phyloP scores from a whole-genome alignment of 2,329 filamentous ascomycete genomes.

The Cryphonectria radicalis region DNA sequence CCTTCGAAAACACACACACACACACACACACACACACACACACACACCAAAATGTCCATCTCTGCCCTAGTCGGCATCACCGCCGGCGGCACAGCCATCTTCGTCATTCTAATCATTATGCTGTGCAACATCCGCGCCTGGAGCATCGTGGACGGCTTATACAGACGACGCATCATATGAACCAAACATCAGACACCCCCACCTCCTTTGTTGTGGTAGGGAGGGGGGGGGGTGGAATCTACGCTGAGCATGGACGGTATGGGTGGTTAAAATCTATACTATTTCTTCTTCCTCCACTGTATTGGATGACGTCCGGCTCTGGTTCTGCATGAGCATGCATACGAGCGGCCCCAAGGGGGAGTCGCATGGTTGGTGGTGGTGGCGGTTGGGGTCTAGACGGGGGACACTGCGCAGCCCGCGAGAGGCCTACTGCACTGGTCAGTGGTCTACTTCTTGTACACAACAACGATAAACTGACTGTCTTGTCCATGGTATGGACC shows the following conservation, averaged over 20 bases:
- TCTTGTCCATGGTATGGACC: no score
- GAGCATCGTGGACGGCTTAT: conserved; percentile 20
- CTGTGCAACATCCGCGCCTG: conserved; percentile 25
- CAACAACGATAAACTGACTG: no score
- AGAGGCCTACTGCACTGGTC: background rate
- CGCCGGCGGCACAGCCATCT: conserved; percentile 18
- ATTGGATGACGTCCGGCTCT: background rate
- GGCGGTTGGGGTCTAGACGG: no score
- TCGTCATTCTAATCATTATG: conserved; percentile 17
- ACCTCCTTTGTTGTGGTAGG: background rate
- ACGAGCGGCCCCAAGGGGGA: background rate
- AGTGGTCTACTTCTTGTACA: no score
- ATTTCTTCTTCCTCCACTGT: background rate
- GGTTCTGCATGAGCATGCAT: background rate
- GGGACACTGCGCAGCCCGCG: no score
- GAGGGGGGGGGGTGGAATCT: no score
- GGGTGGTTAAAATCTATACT: background rate
- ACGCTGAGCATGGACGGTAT: background rate
- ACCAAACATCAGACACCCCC: background rate
- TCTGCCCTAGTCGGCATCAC: conserved; percentile 16
- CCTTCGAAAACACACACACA: background rate
- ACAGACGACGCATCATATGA: conserved; percentile 24
- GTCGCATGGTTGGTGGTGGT: background rate
- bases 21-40: background rate
- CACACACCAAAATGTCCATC: conserved; percentile 11